phyloP scores from a whole-genome alignment of 768 basidiomycete genomes.

The Lentinula detonsa region DNA sequence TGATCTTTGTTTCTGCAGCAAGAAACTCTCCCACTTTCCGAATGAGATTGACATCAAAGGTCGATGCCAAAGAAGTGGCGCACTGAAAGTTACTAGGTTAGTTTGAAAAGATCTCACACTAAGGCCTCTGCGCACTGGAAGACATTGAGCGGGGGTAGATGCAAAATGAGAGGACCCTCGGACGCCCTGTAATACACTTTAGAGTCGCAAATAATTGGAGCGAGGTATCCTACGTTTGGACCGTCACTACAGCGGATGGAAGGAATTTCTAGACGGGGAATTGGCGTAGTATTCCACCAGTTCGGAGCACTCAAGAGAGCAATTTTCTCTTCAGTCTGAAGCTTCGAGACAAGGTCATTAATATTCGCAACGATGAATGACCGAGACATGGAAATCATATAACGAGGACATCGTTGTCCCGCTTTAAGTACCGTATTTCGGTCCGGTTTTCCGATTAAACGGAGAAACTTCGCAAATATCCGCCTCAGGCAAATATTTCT shows the following conservation, averaged over 20 bases:
- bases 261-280: conserved; percentile 57
- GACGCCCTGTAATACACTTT: conserved; percentile 40
- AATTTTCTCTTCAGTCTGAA: conserved; percentile 61
- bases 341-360: conserved; percentile 39
- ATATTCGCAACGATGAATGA: conserved; percentile 6
- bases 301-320: conserved; percentile 56
- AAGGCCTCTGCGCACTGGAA: conserved; percentile 40
- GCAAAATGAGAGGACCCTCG: conserved; percentile 63
- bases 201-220: neutral
- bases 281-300: conserved; percentile 64
- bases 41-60: conserved; percentile 59
- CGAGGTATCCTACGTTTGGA: conserved; percentile 40
- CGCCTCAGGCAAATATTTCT: neutral
- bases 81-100: conserved; percentile 30
- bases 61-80: conserved; percentile 64
- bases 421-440: neutral
- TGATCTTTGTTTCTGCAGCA: conserved; percentile 59
- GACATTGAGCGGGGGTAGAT: conserved; percentile 56
- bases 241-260: conserved; percentile 69
- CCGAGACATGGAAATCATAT: conserved; percentile 4
- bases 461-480: neutral
- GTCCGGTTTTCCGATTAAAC: neutral
- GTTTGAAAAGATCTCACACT: neutral
- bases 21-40: conserved; percentile 51
- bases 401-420: neutral